phyloP scores from a whole-genome alignment of 2,329 filamentous ascomycete species.

The Neopestalotiopsis clavispora region DNA sequence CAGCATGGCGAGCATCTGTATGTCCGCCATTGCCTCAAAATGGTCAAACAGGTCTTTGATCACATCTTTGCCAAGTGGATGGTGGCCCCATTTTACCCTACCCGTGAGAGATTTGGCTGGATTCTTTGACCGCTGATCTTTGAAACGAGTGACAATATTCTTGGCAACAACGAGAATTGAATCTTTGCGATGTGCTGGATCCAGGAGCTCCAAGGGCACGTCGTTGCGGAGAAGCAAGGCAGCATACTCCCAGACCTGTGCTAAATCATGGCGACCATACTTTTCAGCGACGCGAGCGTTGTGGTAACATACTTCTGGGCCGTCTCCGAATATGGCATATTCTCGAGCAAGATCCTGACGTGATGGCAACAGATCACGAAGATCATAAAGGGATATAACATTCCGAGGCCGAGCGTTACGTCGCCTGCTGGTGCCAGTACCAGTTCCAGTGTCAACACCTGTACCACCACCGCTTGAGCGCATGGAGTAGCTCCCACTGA shows the following conservation, averaged over 20 bases:
- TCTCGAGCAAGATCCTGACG: slow-evolving; percentile 77
- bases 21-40: slow-evolving; percentile 65
- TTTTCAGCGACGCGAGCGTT: slow-evolving; percentile 81
- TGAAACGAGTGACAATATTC: slow-evolving; percentile 56
- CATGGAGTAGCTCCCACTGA: slow-evolving; percentile 61
- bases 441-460: slow-evolving; percentile 61
- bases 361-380: slow-evolving; percentile 75
- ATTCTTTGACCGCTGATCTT: slow-evolving; percentile 24
- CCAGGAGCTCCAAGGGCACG: slow-evolving; percentile 71
- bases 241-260: slow-evolving; percentile 83
- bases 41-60: slow-evolving; percentile 67
- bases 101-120: slow-evolving; percentile 48
- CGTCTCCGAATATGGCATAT: slow-evolving; percentile 85
- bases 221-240: slow-evolving; percentile 78
- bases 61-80: slow-evolving; percentile 66
- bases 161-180: slow-evolving; percentile 73
- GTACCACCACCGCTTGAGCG: slow-evolving; percentile 67
- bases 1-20: slow-evolving; percentile 75
- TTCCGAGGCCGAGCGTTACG: slow-evolving; percentile 63
- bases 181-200: slow-evolving; percentile 57
- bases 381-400: slow-evolving; percentile 73
- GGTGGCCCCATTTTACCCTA: slow-evolving; percentile 70
- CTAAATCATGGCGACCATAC: slow-evolving; percentile 72
- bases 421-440: slow-evolving; percentile 56
- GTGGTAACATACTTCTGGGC: slow-evolving; percentile 79